Conservation (phyloP, 192 early-diverging fungal species). For the Gonapodya prolifera region DNA sequence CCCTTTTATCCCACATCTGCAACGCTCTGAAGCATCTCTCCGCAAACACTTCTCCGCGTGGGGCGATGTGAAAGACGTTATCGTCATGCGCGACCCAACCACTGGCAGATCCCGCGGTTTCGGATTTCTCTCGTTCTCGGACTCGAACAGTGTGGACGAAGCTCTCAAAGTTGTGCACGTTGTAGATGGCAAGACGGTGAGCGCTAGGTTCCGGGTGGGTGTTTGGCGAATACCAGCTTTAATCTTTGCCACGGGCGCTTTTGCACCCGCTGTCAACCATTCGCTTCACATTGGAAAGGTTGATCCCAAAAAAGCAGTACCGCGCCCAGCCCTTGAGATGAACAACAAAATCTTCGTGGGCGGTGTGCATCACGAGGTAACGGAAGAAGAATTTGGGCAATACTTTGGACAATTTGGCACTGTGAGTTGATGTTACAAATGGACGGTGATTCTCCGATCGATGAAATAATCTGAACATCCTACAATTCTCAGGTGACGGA, state of each 20-base stretch:
- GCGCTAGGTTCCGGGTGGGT: constrained; percentile 10
- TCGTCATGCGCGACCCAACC: constrained; percentile 60
- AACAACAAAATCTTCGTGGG: constrained; percentile 90
- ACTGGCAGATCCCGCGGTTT: constrained; percentile 62
- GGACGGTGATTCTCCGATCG: too few relatives aligned
- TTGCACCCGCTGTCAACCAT: neutral
- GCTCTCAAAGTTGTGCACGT: constrained; percentile 55
- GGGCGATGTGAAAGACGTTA: constrained; percentile 57
- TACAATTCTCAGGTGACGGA: constrained; percentile 44
- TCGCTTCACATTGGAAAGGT: constrained; percentile 26
- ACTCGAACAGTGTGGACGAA: constrained; percentile 43
- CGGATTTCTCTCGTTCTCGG: constrained; percentile 62
- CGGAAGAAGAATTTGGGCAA: constrained; percentile 69
- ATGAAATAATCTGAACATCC: too few relatives aligned
- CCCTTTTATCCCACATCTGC: constrained; percentile 20
- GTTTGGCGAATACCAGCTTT: too few relatives aligned
- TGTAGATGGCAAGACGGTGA: constrained; percentile 68
- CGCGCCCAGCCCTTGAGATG: constrained; percentile 60
- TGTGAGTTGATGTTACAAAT: neutral
- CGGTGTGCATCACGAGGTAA: constrained; percentile 71
- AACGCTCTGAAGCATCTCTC: constrained; percentile 38
- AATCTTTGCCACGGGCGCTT: neutral
- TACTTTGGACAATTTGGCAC: constrained; percentile 78
- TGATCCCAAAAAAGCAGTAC: constrained; percentile 60
- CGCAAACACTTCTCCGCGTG: constrained; percentile 54